Evolutionary conservation across 1,284 basidiomycete genomes (phyloP), one percentile per base, ranked within the genome.

Genomic region (Irpex sp.): DNA sequence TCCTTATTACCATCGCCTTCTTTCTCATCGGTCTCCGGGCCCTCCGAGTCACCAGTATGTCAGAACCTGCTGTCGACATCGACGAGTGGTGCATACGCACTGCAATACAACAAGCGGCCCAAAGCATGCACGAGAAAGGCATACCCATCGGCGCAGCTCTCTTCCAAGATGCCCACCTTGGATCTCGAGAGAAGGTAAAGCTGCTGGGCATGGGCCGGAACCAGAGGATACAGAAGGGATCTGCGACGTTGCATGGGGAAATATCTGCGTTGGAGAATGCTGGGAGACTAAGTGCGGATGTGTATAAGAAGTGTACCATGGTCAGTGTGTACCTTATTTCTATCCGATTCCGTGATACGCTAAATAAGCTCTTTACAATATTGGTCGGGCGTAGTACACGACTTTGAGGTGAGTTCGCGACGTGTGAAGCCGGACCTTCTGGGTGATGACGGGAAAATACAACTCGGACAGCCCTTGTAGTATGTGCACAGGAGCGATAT

Each of bases 401-500:
- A 85, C 84, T 0, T 68, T 86, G 56, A 85, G 83, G 83, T 81
- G 59, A 39, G 67, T 33, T 19, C 46, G 37, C n/a, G 9, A 11
- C 36, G n/a, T 21, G 17, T 43, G 15, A 15, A 39, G 55, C 5
- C 11, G 49, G 11, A n/a, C 5, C 17, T 50, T 13, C 26, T 31
- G 31, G 33, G 61, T 17, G 58, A 17, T 36, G 58, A 33, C 36
- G 61, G 26, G 35, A 50, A 49, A 13, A 26, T 3, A 50, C 11
- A 8, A 8, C 26, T 6, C 46, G 17, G 15, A 39, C 50, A 85
- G 83, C 61, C 87, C 86, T 1, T 87, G 87, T 65, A 80, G 74
- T 63, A 87, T 87, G 86, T 88, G 87, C 66, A 79, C 83, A 1
- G 86, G 85, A 9, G 82, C 86, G 1, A 82, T 85, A 43, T 66